Evolutionary conservation across 2,329 filamentous ascomycete species (phyloP).

Genomic region (Colletotrichum lindemuthianum): DNA sequence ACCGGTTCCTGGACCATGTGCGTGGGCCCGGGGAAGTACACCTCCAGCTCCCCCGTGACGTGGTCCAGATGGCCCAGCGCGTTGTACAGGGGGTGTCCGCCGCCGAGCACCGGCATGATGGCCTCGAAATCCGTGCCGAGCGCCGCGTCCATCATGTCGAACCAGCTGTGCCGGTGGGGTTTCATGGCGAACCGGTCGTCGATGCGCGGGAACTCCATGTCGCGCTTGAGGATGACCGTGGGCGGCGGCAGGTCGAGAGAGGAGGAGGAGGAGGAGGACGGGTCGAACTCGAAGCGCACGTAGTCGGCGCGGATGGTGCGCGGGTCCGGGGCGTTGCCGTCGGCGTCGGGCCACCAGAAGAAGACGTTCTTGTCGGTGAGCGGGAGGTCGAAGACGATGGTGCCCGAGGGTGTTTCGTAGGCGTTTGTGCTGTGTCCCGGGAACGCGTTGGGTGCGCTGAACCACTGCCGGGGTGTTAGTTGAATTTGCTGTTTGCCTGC

Average conservation of each 20-base stretch:
- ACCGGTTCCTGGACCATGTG: slow-evolving; percentile 55
- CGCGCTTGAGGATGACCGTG: slow-evolving; percentile 16
- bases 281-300: slow-evolving; percentile 31
- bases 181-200: slow-evolving; percentile 16
- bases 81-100: slow-evolving; percentile 44
- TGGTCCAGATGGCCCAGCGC: slow-evolving; percentile 45
- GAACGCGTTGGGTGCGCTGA: slow-evolving; percentile 47
- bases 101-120: slow-evolving; percentile 36
- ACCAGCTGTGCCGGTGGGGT: slow-evolving; percentile 25
- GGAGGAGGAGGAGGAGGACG: background rate
- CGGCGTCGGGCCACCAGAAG: slow-evolving; percentile 52
- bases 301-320: slow-evolving; percentile 39
- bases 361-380: slow-evolving; percentile 52
- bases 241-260: slow-evolving; percentile 24
- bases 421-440: slow-evolving; percentile 50
- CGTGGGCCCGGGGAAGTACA: slow-evolving; percentile 46
- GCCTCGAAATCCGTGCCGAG: slow-evolving; percentile 26
- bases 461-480: slow-evolving; percentile 44
- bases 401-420: slow-evolving; percentile 45
- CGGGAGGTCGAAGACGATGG: slow-evolving; percentile 47
- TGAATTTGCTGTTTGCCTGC: too few species aligned
- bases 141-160: slow-evolving; percentile 29
- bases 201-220: slow-evolving; percentile 32
- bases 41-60: slow-evolving; percentile 39
- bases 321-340: slow-evolving; percentile 47